phyloP scores from a whole-genome alignment of 805 yeast species.

The Monosporozyma yasuniensis region DNA sequence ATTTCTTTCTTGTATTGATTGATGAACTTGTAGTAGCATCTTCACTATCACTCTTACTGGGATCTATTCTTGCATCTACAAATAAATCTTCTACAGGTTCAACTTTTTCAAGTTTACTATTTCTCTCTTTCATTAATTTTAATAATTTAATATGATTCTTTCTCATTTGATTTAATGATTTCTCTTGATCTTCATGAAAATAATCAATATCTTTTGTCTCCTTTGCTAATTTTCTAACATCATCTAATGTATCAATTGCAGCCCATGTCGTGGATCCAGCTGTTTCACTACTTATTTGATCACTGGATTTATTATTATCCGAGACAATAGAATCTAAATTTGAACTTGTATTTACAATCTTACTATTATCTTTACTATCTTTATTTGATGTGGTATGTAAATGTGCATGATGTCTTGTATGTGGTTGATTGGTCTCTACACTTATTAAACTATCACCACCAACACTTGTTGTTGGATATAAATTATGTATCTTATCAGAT shows the following conservation, averaged over 20 bases:
- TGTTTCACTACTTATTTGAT: conserved; percentile 32
- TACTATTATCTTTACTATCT: neutral
- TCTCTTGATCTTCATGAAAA: conserved; percentile 36
- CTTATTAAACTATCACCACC: neutral
- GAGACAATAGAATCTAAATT: neutral
- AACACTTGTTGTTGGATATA: neutral
- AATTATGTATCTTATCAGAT: neutral
- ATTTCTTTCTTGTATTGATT: too few relatives aligned
- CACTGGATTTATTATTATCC: conserved; percentile 16
- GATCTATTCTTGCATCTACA: neutral
- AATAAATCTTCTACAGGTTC: neutral
- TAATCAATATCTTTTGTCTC: conserved; percentile 35
- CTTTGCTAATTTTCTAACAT: conserved; percentile 53
- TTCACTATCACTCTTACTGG: neutral
- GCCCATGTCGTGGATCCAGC: conserved; percentile 50
- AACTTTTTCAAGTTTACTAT: conserved; percentile 9
- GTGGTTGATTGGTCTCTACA: neutral
- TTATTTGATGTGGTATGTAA: neutral
- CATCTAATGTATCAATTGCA: conserved; percentile 77
- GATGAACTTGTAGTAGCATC: too few relatives aligned
- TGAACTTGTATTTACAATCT: neutral
- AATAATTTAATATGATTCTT: conserved; percentile 43
- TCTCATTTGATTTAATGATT: conserved; percentile 41
- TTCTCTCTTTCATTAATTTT: conserved; percentile 28
- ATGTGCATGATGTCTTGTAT: neutral